Percentiles rank a stretch among this genome's conserved stretches.
Evolutionary conservation across 768 basidiomycete species (phyloP).

Genomic region (Lanmaoa rubissima): DNA sequence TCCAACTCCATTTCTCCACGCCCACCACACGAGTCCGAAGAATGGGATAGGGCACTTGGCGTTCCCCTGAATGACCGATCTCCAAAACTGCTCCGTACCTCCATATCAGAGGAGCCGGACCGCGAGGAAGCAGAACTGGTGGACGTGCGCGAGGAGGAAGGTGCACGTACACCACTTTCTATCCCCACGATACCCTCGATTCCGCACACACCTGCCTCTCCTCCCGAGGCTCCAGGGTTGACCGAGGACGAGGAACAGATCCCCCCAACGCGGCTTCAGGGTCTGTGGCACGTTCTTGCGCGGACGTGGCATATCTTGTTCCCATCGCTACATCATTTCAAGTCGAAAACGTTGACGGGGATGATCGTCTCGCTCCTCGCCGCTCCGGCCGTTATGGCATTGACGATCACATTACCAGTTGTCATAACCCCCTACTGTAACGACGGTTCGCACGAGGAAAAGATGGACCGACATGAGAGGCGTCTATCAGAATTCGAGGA

Average conservation of each 20-base stretch:
- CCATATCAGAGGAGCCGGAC: conserved; percentile 20
- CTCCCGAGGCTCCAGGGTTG: conserved; percentile 38
- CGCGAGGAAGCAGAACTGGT: conserved; percentile 9
- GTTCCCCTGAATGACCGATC: conserved; percentile 54
- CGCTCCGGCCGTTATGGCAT: conserved; percentile 77
- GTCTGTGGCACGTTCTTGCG: conserved; percentile 34
- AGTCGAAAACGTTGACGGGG: conserved; percentile 64
- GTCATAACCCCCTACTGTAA: conserved; percentile 61
- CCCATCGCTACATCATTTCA: conserved; percentile 78
- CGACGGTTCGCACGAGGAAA: conserved; percentile 21
- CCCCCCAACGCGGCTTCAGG: conserved; percentile 42
- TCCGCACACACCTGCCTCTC: conserved; percentile 50
- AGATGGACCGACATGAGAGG: conserved; percentile 36
- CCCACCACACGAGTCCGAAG: conserved; percentile 34
- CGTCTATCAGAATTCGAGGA: conserved; percentile 71
- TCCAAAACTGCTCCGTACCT: conserved; percentile 32
- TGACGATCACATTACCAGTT: conserved; percentile 91
- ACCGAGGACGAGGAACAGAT: conserved; percentile 45
- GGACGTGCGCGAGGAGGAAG: conserved; percentile 13
- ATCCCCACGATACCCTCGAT: conserved; percentile 51
- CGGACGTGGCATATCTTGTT: conserved; percentile 66
- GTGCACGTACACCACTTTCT: conserved; percentile 18
- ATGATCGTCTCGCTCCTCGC: conserved; percentile 77
- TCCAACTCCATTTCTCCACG: conserved; percentile 34
- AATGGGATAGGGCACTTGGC: conserved; percentile 52